Percentiles rank a stretch among this genome's conserved stretches.
phyloP scores from a whole-genome alignment of 345 rosid species.

The Firmiana major region DNA sequence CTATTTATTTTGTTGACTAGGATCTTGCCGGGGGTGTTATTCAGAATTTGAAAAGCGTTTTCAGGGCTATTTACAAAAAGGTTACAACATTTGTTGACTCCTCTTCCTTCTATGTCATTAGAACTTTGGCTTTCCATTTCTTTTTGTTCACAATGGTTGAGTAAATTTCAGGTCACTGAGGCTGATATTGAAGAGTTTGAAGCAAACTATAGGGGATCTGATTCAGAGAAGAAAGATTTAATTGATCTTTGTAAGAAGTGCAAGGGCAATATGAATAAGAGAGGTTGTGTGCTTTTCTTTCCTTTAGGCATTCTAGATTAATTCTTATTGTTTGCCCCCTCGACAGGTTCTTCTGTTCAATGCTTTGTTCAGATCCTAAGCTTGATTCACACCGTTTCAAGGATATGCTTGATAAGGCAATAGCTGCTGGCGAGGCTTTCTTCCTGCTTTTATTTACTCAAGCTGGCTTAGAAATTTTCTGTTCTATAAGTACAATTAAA shows the following conservation, averaged over 20 bases:
- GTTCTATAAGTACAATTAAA: background rate
- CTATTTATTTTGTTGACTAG: slow-evolving; percentile 33
- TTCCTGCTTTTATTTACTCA: background rate
- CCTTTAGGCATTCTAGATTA: background rate
- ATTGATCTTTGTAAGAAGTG: slow-evolving; percentile 56
- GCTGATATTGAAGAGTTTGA: slow-evolving; percentile 86
- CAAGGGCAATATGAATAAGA: slow-evolving; percentile 70
- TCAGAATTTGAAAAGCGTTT: slow-evolving; percentile 61
- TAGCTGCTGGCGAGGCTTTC: slow-evolving; percentile 52
- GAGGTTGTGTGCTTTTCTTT: slow-evolving; percentile 1
- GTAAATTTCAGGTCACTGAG: slow-evolving; percentile 51
- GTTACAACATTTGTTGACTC: slow-evolving; percentile 24
- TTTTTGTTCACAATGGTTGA: slow-evolving; percentile 1
- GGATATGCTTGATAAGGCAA: slow-evolving; percentile 68
- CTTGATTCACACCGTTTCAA: slow-evolving; percentile 89
- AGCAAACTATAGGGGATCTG: slow-evolving; percentile 86
- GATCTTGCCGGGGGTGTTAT: slow-evolving; percentile 76
- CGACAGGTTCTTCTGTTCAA: slow-evolving; percentile 79
- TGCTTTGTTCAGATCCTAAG: slow-evolving; percentile 86
- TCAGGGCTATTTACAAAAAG: slow-evolving; percentile 72
- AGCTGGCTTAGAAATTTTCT: background rate
- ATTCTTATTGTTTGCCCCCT: slow-evolving; percentile 6
- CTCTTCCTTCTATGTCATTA: background rate
- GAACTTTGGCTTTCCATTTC: background rate
- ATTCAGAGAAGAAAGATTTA: slow-evolving; percentile 84